phyloP scores from a whole-genome alignment of 257 asterid species.

The Henckelia pumila region DNA sequence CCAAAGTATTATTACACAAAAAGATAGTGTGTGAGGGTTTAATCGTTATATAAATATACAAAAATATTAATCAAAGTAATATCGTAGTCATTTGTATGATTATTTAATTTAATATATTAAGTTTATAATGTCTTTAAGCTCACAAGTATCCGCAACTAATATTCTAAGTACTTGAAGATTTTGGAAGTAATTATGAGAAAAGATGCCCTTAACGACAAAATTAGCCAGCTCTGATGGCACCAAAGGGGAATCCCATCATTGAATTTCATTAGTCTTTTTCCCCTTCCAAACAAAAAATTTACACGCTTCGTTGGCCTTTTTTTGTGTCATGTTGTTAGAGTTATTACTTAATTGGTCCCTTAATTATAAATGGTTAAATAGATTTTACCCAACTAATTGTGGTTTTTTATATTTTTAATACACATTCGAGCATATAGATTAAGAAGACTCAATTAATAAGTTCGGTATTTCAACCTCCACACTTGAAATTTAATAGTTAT shows the following conservation, averaged over 20 bases:
- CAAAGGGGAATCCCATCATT: constrained; percentile 43
- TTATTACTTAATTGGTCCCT: not conserved
- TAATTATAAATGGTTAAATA: not conserved
- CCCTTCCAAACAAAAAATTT: not conserved
- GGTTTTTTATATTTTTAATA: no score
- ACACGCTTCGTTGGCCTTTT: not conserved
- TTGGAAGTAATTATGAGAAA: constrained; percentile 34
- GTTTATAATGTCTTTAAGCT: not conserved
- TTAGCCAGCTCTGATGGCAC: constrained; percentile 58
- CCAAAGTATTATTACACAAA: no score
- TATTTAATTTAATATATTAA: not conserved
- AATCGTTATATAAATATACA: no score
- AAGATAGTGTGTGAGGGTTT: no score
- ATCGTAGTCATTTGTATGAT: not conserved
- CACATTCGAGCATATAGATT: not conserved
- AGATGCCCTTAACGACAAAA: constrained; percentile 55
- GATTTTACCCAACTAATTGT: not conserved
- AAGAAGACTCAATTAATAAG: no score
- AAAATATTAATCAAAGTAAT: not conserved
- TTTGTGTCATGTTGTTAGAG: not conserved
- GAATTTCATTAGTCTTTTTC: constrained; percentile 9
- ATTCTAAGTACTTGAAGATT: constrained; percentile 24
- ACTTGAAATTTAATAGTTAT: not conserved
- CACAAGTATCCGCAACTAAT: constrained; percentile 20
- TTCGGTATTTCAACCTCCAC: not conserved